Base-by-base conservation (phyloP, 805 yeast genomes). In the Peterozyma xylosa region DNA sequence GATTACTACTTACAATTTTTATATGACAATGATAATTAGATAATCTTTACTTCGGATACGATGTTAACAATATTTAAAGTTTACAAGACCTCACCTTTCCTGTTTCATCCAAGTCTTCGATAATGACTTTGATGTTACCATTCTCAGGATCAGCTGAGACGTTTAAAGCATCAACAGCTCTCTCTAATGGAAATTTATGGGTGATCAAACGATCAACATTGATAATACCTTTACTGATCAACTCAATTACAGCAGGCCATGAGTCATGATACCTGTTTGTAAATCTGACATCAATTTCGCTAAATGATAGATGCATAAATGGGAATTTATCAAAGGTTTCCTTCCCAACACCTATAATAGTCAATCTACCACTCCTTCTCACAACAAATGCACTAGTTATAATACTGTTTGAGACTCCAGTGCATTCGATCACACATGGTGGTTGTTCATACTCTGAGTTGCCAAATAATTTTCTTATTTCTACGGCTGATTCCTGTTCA, bases 1-100 rank as follows among this genome's bases (percentile, higher is more conserved):
- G 82, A 76, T 48, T 86, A 77, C 52, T 86, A 78, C 54, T 53
- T 89, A 13, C 97, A 89, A 21, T 21, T 21, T 21, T 21, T 21
- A 21, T 21, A 21, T 7, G 27, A 21, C 7, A 21, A 21, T 7
- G 27, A 21, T 21, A 7, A 21, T 21, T 21, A 21, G 27, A 21
- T 21, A 5, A 5, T 21, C 7, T 21, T 4, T 21, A 21, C 27
- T 21, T 21, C 7, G 4, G 7, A 21, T 5, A 4, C 27, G 7
- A 21, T 21, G 4, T 21, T 4, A 21, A 21, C 27, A 5, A 21
- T 21, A 21, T 21, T 21, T 7, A 21, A 21, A 21, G 27, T 21
- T 21, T 21, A 21, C 27, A 21, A 21, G 27, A 21, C 4, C 7
- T 21, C 27, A 21, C 7, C 27, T 21, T 21, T 21, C 7, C 7